Evolutionary conservation across 345 rosid genomes (phyloP), one percentile per base, ranked within the genome.

Genomic region (Gossypium anomalum): DNA sequence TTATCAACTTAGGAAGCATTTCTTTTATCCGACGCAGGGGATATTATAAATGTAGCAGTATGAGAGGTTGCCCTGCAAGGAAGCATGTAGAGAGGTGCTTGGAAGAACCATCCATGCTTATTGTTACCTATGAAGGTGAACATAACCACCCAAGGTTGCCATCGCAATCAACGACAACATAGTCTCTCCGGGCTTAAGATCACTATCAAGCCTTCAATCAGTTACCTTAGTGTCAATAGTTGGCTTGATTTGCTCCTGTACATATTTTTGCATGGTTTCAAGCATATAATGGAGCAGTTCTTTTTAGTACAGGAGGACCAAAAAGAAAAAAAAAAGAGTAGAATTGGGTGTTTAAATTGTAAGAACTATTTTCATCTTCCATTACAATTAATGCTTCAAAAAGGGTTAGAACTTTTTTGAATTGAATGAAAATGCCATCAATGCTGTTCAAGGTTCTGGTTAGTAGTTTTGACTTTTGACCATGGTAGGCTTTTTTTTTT

Each of bases 61-160:
- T 88, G 88, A 89, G 98, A 86, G 98, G 98, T 53, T 94, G 98
- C 80, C 98, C 98, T 56, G 98, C 98, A 17, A 89, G 98, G 90
- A 94, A 92, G 84, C 98, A 94, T 48, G 98, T 94, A 27, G 98
- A 94, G 84, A 91, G 98, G 81, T 85, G 90, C 86, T 75, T 94
- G 85, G 98, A 91, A 77, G 98, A 94, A 47, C 89, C 98, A 2
- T 78, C 90, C 12, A 91, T 94, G 98, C 98, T 94, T 34, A 84
- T 83, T 63, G 95, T 94, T 44, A 94, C 98, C 34, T 94, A 94
- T 43, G 98, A 94, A 87, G 95, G 97, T 64, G 98, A 94, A 62
- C 98, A 94, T 77, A 94, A 84, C 87, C 98, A 94, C 64, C 85
- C 89, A 0, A 86, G 87, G 74, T 23, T 90, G 62, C 86, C 89